Percentiles rank a stretch among this genome's conserved stretches.
These are phyloP conservation scores for Neurospora discreta DNA, from an alignment of 495 filamentous ascomycete genomes.

Conservation along the genomic window DNA sequence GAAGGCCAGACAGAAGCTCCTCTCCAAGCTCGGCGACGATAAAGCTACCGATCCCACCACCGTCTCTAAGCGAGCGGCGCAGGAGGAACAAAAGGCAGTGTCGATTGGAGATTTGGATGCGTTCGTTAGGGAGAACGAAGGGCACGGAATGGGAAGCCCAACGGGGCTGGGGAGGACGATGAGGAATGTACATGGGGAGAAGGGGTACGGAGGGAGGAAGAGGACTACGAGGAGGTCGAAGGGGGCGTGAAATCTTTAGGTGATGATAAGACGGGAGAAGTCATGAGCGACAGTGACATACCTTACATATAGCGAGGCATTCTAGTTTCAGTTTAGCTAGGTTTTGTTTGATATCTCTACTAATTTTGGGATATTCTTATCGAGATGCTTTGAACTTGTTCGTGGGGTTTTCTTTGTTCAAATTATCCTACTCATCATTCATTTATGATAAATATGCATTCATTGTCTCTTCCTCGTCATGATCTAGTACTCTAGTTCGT, in stretches of 20 bases:
- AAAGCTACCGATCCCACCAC: neutral
- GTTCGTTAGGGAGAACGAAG: neutral
- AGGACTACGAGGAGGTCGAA: neutral
- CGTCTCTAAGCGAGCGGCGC: neutral
- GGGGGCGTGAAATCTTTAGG: neutral
- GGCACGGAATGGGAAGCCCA: neutral
- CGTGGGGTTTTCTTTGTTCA: too few relatives aligned
- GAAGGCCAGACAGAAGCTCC: slow-evolving; percentile 19
- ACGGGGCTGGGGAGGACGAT: neutral
- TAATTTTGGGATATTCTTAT: too few relatives aligned
- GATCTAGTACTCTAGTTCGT: too few relatives aligned
- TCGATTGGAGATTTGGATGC: neutral
- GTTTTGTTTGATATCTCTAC: too few relatives aligned
- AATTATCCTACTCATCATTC: too few relatives aligned
- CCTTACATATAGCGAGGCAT: too few relatives aligned
- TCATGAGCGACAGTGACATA: too few relatives aligned
- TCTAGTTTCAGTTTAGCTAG: too few relatives aligned
- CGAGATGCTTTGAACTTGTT: too few relatives aligned
- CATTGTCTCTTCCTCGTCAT: too few relatives aligned
- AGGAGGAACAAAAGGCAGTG: neutral
- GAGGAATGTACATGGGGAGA: neutral
- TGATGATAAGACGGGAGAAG: too few relatives aligned
- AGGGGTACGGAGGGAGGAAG: neutral
- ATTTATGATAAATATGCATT: too few relatives aligned
- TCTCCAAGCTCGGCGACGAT: slow-evolving; percentile 23